Evolutionary conservation across 2,329 filamentous ascomycete genomes (phyloP), one percentile per base, ranked within the genome.

Genomic region (Plectosphaerella sp.): DNA sequence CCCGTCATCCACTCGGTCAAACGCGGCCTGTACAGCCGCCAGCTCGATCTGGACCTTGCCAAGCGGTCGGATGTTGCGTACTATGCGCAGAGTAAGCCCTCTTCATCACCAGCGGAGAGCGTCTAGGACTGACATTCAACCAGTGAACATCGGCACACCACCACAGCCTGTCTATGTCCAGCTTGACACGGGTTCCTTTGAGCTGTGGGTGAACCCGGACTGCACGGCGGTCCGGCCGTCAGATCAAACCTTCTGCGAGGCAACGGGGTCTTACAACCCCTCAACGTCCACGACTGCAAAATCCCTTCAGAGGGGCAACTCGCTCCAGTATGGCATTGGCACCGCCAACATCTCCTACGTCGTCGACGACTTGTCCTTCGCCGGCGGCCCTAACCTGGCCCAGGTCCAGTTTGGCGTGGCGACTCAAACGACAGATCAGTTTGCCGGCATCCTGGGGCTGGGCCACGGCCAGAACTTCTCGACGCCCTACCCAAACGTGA

Each of bases 361-460:
- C 22, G 61, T 57, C 42, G 78, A 81, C 64, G 65, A 63, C 48
- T 71, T 81, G 47, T 58, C 64, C 10, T 69, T 81, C 20, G 64
- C 69, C 7, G 69, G 70, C 45, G 71, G 69, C 36, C 55, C 66
- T 10, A 59, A 72, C 2, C 71, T 73, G 10, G 64, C 84, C 15
- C 64, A 71, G n/a, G 75, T 87, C 49, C 81, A 86, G 60, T 87
- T 89, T 55, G 86, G 85, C 55, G 79, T 87, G 37, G 85, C 84
- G n/a, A 78, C 76, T 39, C 59, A 63, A 12, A 73, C 72, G 6
- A 54, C 64, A 14, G 72, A 79, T 54, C 72, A 78, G 55, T 78
- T 77, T 53, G 70, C 76, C 0, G 78, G 78, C 37, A 89, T 94
- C 46, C 68, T 95, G 18, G 90, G 90, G 20, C 86, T 94, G 52